Evolutionary conservation across 768 basidiomycete species (phyloP).

Genomic region (Suillus hirtellus): DNA sequence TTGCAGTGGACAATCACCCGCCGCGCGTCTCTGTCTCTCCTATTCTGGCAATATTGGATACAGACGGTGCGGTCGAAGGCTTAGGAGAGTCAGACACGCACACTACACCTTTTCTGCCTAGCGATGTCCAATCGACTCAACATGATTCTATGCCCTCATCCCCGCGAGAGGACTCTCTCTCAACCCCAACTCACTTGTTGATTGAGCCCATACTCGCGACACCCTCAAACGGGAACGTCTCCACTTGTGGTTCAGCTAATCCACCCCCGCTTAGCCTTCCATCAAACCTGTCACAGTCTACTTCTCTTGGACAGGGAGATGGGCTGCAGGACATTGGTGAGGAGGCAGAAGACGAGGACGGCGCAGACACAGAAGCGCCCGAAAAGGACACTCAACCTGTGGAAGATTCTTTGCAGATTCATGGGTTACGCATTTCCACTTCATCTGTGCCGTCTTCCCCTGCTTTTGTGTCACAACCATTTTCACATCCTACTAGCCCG

Average conservation of each 20-base stretch:
- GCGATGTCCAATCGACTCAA: background rate
- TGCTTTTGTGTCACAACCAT: conserved; percentile 26
- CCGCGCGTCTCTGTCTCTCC: conserved; percentile 23
- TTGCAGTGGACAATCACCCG: conserved; percentile 37
- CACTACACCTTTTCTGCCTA: background rate
- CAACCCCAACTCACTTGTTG: background rate
- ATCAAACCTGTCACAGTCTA: conserved; percentile 32
- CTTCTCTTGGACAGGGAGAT: conserved; percentile 28
- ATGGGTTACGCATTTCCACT: conserved; percentile 59
- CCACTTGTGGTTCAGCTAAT: conserved; percentile 26
- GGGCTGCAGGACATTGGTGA: conserved; percentile 57
- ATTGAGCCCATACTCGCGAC: conserved; percentile 58
- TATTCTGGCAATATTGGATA: conserved; percentile 23
- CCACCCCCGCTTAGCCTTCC: conserved; percentile 41
- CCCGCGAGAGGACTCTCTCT: conserved; percentile 14
- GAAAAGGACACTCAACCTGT: conserved; percentile 23
- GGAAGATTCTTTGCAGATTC: conserved; percentile 41
- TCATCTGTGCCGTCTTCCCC: conserved; percentile 34
- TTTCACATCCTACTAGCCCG: conserved; percentile 26
- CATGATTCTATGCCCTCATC: conserved; percentile 15
- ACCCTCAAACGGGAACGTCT: conserved; percentile 18
- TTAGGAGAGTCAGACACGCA: background rate
- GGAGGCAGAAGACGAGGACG: conserved; percentile 52
- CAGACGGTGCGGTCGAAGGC: background rate
- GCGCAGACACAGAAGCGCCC: conserved; percentile 16